These are phyloP conservation scores for Acrocalymma vagum DNA, from an alignment of 2,329 filamentous ascomycete genomes.

Conservation along the genomic window DNA sequence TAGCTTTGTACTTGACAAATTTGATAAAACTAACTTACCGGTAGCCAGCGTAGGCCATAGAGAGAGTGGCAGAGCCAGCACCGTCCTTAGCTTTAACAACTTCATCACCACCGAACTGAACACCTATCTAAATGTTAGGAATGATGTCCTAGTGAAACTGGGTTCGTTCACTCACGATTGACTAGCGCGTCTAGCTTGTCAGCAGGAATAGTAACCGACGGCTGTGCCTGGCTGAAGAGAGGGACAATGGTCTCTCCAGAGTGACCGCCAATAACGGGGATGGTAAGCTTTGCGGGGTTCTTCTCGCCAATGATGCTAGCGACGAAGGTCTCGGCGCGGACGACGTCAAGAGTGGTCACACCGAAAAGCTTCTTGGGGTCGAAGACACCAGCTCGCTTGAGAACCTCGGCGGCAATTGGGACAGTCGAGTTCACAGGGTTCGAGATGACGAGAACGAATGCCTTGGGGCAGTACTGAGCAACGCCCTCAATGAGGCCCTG, in stretches of 20 bases:
- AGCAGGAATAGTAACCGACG: slow-evolving; percentile 79
- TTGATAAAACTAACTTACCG: slow-evolving; percentile 63
- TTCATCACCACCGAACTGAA: slow-evolving; percentile 98
- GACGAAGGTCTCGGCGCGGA: slow-evolving; percentile 96
- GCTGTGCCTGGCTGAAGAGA: slow-evolving; percentile 90
- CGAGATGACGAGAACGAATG: slow-evolving; percentile 95
- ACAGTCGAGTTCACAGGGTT: slow-evolving; percentile 99
- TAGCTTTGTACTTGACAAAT: slow-evolving; percentile 6
- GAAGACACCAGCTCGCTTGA: slow-evolving; percentile 93
- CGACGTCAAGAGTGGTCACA: slow-evolving; percentile 98
- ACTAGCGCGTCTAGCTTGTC: slow-evolving; percentile 92
- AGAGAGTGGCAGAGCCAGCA: slow-evolving; percentile 87
- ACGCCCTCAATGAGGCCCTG: slow-evolving; percentile 89
- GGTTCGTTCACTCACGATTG: slow-evolving; percentile 78
- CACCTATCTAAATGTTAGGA: slow-evolving; percentile 57
- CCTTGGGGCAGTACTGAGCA: slow-evolving; percentile 89
- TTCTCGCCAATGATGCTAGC: slow-evolving; percentile 83
- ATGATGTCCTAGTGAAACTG: too few relatives aligned
- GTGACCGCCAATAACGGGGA: slow-evolving; percentile 96
- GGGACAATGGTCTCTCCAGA: slow-evolving; percentile 98
- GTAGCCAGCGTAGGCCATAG: slow-evolving; percentile 96
- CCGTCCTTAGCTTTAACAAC: slow-evolving; percentile 96
- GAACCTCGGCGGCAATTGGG: slow-evolving; percentile 94
- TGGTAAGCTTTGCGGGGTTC: slow-evolving; percentile 81
- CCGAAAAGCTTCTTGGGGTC: slow-evolving; percentile 96